Evolutionary conservation across 352 stramenopile species (phyloP), one percentile per base, ranked within the genome.

Genomic region (Pythium vanterpoolii): DNA sequence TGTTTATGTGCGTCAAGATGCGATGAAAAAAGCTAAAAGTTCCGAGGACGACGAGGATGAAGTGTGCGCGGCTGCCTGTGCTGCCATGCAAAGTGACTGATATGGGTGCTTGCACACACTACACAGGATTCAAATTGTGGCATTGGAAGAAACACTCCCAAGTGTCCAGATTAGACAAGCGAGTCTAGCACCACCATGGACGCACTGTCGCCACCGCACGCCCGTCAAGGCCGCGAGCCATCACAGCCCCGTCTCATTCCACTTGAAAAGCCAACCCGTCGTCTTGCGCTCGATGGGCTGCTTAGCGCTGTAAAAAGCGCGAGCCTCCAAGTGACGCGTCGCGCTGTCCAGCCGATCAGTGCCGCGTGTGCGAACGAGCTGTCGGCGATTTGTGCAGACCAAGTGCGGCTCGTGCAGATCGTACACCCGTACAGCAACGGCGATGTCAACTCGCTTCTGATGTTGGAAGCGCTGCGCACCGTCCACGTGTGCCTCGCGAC

Each of bases 401-500:
- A 55, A 7, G 14, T 47, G 24, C 21, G 19, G 4, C 34, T 56
- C n/a, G 19, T 44, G 16, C 46, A 63, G 3, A 5, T 13, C 11
- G 28, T 34, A 1, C 33, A 19, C 16, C 34, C 21, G 31, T 1
- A 27, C 11, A 45, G 10, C 1, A 21, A 60, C 23, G 19, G 19
- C 39, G 11, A 36, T 13, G 11, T 11, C 0, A 27, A 46, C 18
- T 34, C 40, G 13, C 33, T n/a, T 3, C 2, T 45, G 4, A 21
- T 45, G 16, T 40, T 60, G 27, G 39, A 38, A 11, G 27, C 53
- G 40, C 42, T 53, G 19, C 53, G 53, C 19, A 43, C 36, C 14
- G 40, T 60, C 49, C 30, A 59, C n/a, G 30, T 36, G 4, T 62
- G 55, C 34, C 55, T 62, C 4, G 55, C 45, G 33, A 38, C 23